Percentiles rank a stretch among this genome's conserved stretches.
Evolutionary conservation across 495 filamentous ascomycete genomes (phyloP).

Genomic region (Neurospora sp.): DNA sequence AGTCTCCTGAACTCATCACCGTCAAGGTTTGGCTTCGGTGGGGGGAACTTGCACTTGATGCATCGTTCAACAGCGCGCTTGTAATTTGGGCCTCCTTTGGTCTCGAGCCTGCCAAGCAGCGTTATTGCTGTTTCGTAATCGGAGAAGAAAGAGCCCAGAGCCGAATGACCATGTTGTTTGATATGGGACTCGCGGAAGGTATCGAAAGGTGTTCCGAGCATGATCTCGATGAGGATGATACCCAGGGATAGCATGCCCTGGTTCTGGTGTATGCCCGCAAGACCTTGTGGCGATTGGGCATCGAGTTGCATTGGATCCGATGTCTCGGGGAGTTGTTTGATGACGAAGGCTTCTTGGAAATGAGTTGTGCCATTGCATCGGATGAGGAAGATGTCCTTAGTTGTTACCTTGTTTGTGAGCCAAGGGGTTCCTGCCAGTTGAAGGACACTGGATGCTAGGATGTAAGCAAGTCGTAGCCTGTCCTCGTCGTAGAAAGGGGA

Average conservation of each 20-base stretch:
- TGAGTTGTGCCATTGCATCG: background rate
- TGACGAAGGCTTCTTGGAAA: background rate
- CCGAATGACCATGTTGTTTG: background rate
- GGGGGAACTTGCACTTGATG: background rate
- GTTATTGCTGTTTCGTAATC: background rate
- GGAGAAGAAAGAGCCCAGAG: background rate
- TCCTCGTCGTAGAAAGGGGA: background rate
- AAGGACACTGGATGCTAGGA: background rate
- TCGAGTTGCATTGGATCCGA: background rate
- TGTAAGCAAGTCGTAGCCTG: background rate
- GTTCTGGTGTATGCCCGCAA: background rate
- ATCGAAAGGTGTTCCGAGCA: conserved; percentile 4
- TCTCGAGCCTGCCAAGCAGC: background rate
- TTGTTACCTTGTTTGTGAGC: background rate
- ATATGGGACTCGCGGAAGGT: background rate
- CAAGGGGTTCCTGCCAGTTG: background rate
- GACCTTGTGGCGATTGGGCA: background rate
- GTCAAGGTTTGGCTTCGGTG: background rate
- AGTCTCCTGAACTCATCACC: background rate
- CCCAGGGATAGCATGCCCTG: conserved; percentile 5
- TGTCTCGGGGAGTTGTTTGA: background rate
- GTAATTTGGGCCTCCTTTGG: conserved; percentile 2
- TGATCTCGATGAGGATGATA: conserved; percentile 11
- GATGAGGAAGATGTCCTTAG: background rate
- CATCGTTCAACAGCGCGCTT: conserved; percentile 8